Base-by-base conservation (phyloP, 306 rosid species). In the Sophora flavescens region DNA sequence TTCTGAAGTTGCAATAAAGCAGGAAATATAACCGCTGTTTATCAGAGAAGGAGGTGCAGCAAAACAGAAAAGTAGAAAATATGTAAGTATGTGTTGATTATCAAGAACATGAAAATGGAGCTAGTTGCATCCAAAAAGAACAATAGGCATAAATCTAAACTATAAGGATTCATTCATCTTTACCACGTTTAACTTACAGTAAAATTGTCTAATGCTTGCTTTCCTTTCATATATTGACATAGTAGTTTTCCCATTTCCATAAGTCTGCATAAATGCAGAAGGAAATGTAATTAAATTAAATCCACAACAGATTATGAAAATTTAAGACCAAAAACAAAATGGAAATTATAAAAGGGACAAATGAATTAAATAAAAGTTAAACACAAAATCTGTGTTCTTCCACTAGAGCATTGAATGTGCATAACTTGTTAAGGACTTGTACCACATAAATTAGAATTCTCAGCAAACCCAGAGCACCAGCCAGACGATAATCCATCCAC, bases 401-500 rank as follows among this genome's bases (percentile, higher is more conserved):
- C 57, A 70, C 52, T 42, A 32, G 54, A n/a, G 54, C 35, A 50
- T 18, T 13, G 3, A 39, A 33, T 41, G 26, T 32, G 70, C 28
- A 8, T 12, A 56, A 28, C 44, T 7, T 4, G 32, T 38, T 74
- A 58, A 77, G 71, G 32, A 51, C 41, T 52, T 63, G 56, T 89
- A 94, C 98, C 96, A 86, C 82, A 81, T 84, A 92, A 77, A 92
- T 76, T 69, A 90, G 92, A 77, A 94, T 73, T 75, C 97, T 90
- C 5, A 94, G 89, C 84, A 92, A 81, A 51, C 98, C 98, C 66
- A 94, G 87, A 39, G 91, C 91, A 51, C 95, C 92, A 30, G 98
- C 97, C n/a, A 94, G 87, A 54, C 84, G 83, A 65, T 88, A 94
- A 75, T 94, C 97, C 5, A 95, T 71, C 98, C 98, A 91, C 50